A percentile compares a stretch with the other conserved stretches of the same genome.
These are phyloP conservation scores for Fraxinus xanthoxyloides DNA, from an alignment of 305 asterid species.

Conservation along the genomic window DNA sequence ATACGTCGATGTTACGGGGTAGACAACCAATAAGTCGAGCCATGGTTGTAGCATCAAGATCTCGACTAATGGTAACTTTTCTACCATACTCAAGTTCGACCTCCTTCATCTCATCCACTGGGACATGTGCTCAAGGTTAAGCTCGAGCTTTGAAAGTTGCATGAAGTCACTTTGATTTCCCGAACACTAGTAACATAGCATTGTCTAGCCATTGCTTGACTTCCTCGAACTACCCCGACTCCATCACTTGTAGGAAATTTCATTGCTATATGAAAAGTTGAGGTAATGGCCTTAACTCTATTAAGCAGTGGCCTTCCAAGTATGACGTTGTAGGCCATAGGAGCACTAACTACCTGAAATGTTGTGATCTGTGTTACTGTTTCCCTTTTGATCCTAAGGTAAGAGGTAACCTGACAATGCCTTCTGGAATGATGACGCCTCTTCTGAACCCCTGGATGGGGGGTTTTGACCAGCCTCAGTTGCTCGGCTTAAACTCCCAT, in stretches of 20 bases:
- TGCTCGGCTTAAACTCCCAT: too few relatives aligned
- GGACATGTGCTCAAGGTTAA: neutral
- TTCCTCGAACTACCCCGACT: too few relatives aligned
- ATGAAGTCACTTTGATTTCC: neutral
- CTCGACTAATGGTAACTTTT: neutral
- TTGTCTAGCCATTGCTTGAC: neutral
- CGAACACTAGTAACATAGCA: neutral
- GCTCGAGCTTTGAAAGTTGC: neutral
- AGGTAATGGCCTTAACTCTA: neutral
- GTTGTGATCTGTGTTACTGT: too few relatives aligned
- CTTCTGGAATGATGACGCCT: too few relatives aligned
- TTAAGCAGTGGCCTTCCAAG: neutral
- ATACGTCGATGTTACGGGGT: neutral
- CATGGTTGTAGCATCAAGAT: neutral
- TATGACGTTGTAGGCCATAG: neutral
- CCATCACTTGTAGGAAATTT: too few relatives aligned
- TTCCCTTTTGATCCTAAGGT: too few relatives aligned
- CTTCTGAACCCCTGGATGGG: too few relatives aligned
- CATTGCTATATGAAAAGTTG: neutral
- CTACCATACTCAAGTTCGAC: neutral
- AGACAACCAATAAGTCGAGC: neutral
- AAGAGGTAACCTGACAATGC: too few relatives aligned
- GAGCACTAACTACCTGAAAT: neutral
- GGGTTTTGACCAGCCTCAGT: too few relatives aligned
- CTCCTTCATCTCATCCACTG: too few relatives aligned